phyloP scores from a whole-genome alignment of 768 basidiomycete genomes.

The Leccinum disarticulatum region DNA sequence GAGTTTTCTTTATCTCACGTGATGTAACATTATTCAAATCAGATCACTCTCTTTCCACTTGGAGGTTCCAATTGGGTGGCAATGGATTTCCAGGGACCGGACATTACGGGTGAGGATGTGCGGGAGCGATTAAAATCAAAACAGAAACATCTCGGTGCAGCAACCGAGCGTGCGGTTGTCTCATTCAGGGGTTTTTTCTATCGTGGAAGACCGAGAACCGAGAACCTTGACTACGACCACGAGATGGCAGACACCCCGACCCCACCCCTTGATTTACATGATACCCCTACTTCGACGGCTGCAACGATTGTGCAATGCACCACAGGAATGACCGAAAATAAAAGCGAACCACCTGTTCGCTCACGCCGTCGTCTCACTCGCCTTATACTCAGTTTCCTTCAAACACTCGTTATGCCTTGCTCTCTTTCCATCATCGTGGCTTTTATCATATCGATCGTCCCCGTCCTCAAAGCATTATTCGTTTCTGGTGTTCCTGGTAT shows the following conservation, averaged over 20 bases:
- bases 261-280: neutral
- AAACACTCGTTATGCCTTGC: slow-evolving; percentile 44
- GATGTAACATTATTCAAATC: neutral
- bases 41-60: slow-evolving; percentile 66
- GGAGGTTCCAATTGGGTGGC: slow-evolving; percentile 55
- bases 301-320: slow-evolving; percentile 9
- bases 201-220: neutral
- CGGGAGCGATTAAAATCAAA: slow-evolving; percentile 42
- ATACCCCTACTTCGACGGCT: slow-evolving; percentile 1
- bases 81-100: slow-evolving; percentile 66
- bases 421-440: slow-evolving; percentile 54
- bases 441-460: slow-evolving; percentile 56
- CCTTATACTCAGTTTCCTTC: slow-evolving; percentile 26
- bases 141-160: slow-evolving; percentile 26
- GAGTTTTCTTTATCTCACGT: neutral
- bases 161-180: slow-evolving; percentile 12
- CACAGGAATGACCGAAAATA: neutral
- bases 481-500: slow-evolving; percentile 42
- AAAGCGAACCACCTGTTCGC: slow-evolving; percentile 1
- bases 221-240: neutral
- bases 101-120: slow-evolving; percentile 57
- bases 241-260: slow-evolving; percentile 9
- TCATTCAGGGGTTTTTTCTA: slow-evolving; percentile 1
- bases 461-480: slow-evolving; percentile 61
- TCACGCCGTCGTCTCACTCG: slow-evolving; percentile 10